phyloP scores from a whole-genome alignment of 352 stramenopile species.

The Pythium biforme region DNA sequence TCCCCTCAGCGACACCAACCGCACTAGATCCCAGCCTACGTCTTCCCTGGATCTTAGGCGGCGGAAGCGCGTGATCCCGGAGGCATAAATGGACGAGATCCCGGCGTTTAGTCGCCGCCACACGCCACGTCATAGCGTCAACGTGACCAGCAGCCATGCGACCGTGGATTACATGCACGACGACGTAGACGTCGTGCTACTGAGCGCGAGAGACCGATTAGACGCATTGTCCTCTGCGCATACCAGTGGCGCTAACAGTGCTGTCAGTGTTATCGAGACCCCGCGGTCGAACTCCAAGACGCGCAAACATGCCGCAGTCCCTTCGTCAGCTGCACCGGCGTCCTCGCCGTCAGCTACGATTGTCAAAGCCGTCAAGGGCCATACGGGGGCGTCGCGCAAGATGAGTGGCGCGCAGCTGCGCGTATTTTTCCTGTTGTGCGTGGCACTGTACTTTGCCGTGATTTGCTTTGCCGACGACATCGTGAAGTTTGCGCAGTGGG shows the following conservation, averaged over 20 bases:
- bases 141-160: neutral
- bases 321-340: neutral
- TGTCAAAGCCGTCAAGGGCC: neutral
- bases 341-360: neutral
- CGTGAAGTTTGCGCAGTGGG: constrained; percentile 22
- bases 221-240: neutral
- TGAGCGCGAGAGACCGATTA: constrained; percentile 4
- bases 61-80: neutral
- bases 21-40: no score
- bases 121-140: neutral
- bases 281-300: constrained; percentile 5
- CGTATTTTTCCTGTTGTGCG: constrained; percentile 51
- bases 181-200: neutral
- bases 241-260: no score
- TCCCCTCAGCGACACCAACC: no score
- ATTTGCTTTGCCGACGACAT: constrained; percentile 61
- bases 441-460: constrained; percentile 45
- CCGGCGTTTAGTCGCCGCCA: constrained; percentile 22
- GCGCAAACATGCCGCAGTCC: neutral
- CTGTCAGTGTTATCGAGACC: neutral
- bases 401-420: constrained; percentile 36
- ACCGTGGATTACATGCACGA: neutral
- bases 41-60: no score
- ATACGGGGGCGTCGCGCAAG: constrained; percentile 8
- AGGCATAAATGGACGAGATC: constrained; percentile 15